Evolutionary conservation across 345 rosid genomes (phyloP).

Genomic region (Populus alba): DNA sequence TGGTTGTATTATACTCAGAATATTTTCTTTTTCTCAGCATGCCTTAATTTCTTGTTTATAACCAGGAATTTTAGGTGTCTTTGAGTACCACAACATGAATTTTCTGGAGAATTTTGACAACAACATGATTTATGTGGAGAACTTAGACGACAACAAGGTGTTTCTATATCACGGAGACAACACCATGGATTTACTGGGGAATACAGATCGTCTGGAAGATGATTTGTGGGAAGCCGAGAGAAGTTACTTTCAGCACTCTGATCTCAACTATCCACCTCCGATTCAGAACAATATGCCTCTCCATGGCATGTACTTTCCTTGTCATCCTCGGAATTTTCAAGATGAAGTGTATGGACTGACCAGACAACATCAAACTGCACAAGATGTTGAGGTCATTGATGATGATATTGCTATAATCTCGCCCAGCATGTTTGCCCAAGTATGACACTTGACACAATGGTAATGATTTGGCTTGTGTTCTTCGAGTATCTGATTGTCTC

Average conservation of each 20-base stretch:
- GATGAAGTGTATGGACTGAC: background rate
- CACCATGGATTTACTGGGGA: background rate
- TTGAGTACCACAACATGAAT: background rate
- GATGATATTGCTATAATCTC: background rate
- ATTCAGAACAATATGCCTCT: background rate
- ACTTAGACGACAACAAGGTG: background rate
- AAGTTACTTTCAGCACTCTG: background rate
- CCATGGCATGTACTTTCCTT: background rate
- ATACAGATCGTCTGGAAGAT: background rate
- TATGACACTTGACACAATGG: background rate
- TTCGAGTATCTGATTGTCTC: background rate
- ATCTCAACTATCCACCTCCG: background rate
- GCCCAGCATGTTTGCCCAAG: background rate
- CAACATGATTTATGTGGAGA: background rate
- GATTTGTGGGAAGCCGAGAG: background rate
- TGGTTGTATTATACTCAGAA: background rate
- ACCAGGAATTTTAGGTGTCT: background rate
- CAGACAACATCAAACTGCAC: background rate
- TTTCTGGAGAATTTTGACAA: background rate
- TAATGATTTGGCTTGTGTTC: background rate
- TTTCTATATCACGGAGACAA: background rate
- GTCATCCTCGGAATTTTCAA: background rate
- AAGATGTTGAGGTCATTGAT: background rate
- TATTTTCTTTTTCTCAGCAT: background rate
- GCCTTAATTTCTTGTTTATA: background rate